Evolutionary conservation across 306 rosid genomes (phyloP), one percentile per base, ranked within the genome.

Genomic region (Mimosa bimucronata): DNA sequence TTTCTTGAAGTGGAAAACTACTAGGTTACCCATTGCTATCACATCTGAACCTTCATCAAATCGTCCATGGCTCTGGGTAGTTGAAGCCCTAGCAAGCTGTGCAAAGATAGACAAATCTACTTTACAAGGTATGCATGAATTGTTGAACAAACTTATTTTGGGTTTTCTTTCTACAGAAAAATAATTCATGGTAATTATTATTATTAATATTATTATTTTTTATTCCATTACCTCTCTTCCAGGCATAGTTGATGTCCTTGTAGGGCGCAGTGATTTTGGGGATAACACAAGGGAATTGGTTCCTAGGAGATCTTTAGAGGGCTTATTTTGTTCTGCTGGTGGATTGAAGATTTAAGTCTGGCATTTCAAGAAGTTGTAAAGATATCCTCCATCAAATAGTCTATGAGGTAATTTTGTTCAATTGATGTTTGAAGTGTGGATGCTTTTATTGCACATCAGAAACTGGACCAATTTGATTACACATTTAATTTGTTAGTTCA

Each of bases 291-390:
- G 67, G 80, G 97, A 94, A 79, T 72, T 85, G 81, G 57, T 94
- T 82, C 88, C 98, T 66, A 23, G 87, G 53, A 89, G 86, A 86
- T 94, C 95, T 75, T 88, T 94, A 89, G 98, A 86, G 84, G 82
- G 75, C 58, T 41, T 92, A 45, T 79, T 76, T 85, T 71, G 64
- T 76, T 66, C 72, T 45, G 30, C 46, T 48, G 16, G 29, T 79
- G 75, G 66, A 68, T 64, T 31, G 71, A 68, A 88, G 83, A 81
- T 41, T 84, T 78, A 55, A 66, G 76, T 67, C 89, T 53, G 93
- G 87, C 78, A 77, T 80, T 64, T 86, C 91, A 0, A 83, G 68
- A 70, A 61, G 83, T 40, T 88, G 85, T 81, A 83, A 82, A 18
- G n/a, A n/a, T n/a, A n/a, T n/a, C n/a, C n/a, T n/a, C n/a, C n/a